These are phyloP conservation scores for Lactifluus hygrophoroides DNA, from an alignment of 768 basidiomycete genomes.

Conservation along the genomic window DNA sequence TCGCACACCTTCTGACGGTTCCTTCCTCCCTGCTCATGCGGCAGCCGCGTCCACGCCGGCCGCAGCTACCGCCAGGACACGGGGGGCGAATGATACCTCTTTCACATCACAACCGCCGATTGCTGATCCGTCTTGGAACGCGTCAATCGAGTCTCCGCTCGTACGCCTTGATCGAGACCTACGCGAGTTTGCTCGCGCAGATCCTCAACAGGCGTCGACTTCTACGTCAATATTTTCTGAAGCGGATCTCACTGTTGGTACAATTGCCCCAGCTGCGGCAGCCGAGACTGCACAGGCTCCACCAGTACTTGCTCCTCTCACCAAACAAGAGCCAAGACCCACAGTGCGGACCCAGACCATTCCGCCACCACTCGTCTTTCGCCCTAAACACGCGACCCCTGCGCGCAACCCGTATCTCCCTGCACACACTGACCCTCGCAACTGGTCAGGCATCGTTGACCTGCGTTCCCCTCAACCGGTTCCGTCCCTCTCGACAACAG, in stretches of 20 bases:
- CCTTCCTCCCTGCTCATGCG: slow-evolving; percentile 65
- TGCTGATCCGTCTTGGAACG: slow-evolving; percentile 54
- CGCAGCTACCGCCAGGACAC: slow-evolving; percentile 18
- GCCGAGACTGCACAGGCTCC: background rate
- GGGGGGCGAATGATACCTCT: background rate
- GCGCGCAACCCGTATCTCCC: slow-evolving; percentile 55
- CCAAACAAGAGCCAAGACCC: background rate
- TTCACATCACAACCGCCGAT: background rate
- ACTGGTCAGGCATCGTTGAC: slow-evolving; percentile 73
- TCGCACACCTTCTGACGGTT: slow-evolving; percentile 50
- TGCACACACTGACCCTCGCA: slow-evolving; percentile 36
- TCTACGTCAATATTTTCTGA: slow-evolving; percentile 22
- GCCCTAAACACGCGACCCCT: slow-evolving; percentile 49
- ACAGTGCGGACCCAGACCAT: slow-evolving; percentile 23
- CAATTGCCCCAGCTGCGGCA: background rate
- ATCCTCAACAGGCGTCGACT: slow-evolving; percentile 23
- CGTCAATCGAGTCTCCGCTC: slow-evolving; percentile 67
- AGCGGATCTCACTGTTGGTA: background rate
- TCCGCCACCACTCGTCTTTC: slow-evolving; percentile 47
- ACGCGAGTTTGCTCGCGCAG: slow-evolving; percentile 43
- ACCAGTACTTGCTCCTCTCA: background rate
- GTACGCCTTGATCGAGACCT: slow-evolving; percentile 57
- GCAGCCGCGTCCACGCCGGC: slow-evolving; percentile 78
- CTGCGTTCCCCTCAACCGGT: slow-evolving; percentile 41
- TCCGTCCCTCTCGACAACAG: slow-evolving; percentile 24